A percentile compares a stretch with the other conserved stretches of the same genome.
Evolutionary conservation across 164 flowering plant genomes (phyloP).

Genomic region (Aristolochia contorta): DNA sequence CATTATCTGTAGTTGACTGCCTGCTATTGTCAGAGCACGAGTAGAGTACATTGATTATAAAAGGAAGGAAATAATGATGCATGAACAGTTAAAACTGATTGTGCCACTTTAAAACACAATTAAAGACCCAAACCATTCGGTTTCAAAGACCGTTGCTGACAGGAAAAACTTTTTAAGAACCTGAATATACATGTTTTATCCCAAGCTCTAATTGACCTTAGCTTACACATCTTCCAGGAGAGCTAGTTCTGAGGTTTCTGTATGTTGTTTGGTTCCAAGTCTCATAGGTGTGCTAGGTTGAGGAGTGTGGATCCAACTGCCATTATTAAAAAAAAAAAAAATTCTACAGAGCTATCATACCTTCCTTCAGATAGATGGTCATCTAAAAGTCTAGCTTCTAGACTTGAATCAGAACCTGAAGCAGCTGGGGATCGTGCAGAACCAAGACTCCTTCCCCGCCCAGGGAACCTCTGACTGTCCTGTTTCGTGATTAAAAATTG

Average conservation of each 20-base stretch:
- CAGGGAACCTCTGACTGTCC: conserved; percentile 68
- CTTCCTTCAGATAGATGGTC: conserved; percentile 22
- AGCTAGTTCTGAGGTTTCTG: not conserved
- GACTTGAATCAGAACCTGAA: conserved; percentile 44
- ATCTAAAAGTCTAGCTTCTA: conserved; percentile 77
- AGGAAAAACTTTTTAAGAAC: too few relatives aligned
- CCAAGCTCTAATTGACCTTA: not conserved
- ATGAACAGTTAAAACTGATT: too few relatives aligned
- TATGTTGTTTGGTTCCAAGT: not conserved
- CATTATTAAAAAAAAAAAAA: too few relatives aligned
- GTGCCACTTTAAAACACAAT: too few relatives aligned
- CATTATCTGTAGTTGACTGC: too few relatives aligned
- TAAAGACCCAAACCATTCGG: too few relatives aligned
- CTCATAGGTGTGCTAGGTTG: not conserved
- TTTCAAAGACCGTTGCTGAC: too few relatives aligned
- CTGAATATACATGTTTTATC: not conserved
- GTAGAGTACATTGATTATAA: too few relatives aligned
- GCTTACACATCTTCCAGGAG: not conserved
- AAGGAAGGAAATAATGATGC: too few relatives aligned
- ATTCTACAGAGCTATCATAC: not conserved
- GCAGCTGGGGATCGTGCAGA: conserved; percentile 28
- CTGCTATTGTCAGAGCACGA: too few relatives aligned
- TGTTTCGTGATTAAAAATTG: conserved; percentile 18
- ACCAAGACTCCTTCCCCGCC: conserved; percentile 68
- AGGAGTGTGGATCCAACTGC: not conserved